Percentiles rank a stretch among this genome's conserved stretches.
These are phyloP conservation scores for Dictyostelium purpureum DNA, from an alignment of 78 protist genomes.

Conservation along the genomic window DNA sequence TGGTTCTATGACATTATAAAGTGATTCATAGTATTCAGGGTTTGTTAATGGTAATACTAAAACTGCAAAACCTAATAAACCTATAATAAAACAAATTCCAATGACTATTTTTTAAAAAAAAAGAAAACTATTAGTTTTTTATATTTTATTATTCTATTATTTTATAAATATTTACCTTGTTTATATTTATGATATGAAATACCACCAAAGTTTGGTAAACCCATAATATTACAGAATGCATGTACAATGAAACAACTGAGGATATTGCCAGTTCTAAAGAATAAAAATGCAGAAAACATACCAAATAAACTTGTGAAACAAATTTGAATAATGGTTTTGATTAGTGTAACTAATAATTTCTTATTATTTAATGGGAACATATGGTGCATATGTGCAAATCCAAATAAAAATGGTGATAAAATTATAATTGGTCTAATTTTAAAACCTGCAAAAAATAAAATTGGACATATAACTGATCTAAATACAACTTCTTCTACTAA, in stretches of 20 bases:
- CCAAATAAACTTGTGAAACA: conserved; percentile 61
- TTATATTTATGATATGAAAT: conserved; percentile 17
- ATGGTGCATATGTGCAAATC: conserved; percentile 61
- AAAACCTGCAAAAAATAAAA: conserved; percentile 56
- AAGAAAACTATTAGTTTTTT: not conserved
- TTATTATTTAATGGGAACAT: not conserved
- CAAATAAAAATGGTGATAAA: conserved; percentile 67
- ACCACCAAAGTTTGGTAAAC: conserved; percentile 47
- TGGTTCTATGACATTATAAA: conserved; percentile 6
- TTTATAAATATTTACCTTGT: conserved; percentile 1
- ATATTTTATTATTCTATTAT: not conserved
- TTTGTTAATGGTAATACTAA: not conserved
- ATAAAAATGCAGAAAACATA: conserved; percentile 52
- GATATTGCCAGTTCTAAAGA: conserved; percentile 52
- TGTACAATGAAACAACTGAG: conserved; percentile 40
- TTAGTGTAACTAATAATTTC: not conserved
- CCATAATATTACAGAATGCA: conserved; percentile 67
- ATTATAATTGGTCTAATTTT: conserved; percentile 1
- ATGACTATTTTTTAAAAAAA: not conserved
- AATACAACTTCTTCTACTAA: conserved; percentile 41
- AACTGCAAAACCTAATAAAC: conserved; percentile 25
- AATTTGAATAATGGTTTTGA: not conserved
- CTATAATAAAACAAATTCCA: not conserved
- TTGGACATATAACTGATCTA: conserved; percentile 56
- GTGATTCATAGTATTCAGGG: conserved; percentile 26